Conservation (phyloP, 2,329 filamentous ascomycete genomes). For the Decorospora gaudefroyi region DNA sequence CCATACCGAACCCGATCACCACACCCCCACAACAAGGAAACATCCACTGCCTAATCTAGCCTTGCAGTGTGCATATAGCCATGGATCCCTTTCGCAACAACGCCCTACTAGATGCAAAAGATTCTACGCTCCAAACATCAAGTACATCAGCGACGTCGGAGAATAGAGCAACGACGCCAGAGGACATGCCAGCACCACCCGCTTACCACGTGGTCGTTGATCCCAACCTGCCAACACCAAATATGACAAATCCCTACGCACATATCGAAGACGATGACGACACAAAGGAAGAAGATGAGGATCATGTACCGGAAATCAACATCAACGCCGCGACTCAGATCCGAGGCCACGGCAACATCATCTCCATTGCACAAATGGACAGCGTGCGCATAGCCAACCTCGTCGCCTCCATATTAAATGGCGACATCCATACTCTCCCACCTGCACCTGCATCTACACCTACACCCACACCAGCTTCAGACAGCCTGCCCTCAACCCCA, state of each 20-base stretch:
- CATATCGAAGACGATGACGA: slow-evolving; percentile 25
- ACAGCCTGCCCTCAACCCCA: too few relatives aligned
- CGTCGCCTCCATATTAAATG: slow-evolving; percentile 29
- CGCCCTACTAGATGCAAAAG: slow-evolving; percentile 30
- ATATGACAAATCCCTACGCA: slow-evolving; percentile 27
- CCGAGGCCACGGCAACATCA: slow-evolving; percentile 42
- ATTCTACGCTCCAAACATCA: slow-evolving; percentile 13
- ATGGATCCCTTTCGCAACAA: slow-evolving; percentile 32
- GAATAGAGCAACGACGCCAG: slow-evolving; percentile 7
- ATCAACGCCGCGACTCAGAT: slow-evolving; percentile 45
- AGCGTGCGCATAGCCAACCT: slow-evolving; percentile 35
- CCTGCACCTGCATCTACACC: slow-evolving; percentile 6
- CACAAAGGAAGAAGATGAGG: slow-evolving; percentile 23
- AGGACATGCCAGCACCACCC: slow-evolving; percentile 35
- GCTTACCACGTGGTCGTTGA: slow-evolving; percentile 40
- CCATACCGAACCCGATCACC: slow-evolving; percentile 33
- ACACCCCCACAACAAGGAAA: slow-evolving; percentile 21
- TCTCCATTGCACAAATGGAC: slow-evolving; percentile 42
- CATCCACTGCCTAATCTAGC: slow-evolving; percentile 10
- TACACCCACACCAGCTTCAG: too few relatives aligned
- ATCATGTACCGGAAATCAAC: slow-evolving; percentile 37
- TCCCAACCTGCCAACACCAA: slow-evolving; percentile 24
- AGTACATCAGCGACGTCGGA: slow-evolving; percentile 5
- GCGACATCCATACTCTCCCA: slow-evolving; percentile 4
- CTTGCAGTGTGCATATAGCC: slow-evolving; percentile 7